These are phyloP conservation scores for Zymoseptoria ardabiliae DNA, from an alignment of 2,329 filamentous ascomycete species.

Conservation along the genomic window DNA sequence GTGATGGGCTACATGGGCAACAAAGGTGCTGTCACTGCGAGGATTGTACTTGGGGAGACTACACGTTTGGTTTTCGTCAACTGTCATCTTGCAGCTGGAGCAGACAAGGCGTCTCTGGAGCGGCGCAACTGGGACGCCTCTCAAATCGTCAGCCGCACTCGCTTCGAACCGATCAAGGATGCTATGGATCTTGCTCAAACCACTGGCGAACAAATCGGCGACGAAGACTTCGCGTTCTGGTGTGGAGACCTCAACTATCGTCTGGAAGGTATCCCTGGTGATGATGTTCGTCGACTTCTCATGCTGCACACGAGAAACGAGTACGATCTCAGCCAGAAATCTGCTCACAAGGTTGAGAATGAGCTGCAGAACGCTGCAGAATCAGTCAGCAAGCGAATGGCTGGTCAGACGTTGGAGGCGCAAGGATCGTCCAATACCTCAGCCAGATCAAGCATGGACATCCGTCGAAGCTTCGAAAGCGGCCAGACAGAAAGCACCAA, in stretches of 20 bases:
- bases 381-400: conserved; percentile 14
- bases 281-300: conserved; percentile 79
- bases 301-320: conserved; percentile 75
- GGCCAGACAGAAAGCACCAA: conserved; percentile 7
- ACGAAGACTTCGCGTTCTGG: conserved; percentile 94
- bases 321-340: conserved; percentile 50
- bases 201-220: conserved; percentile 64
- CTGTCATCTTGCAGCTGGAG: conserved; percentile 81
- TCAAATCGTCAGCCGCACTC: conserved; percentile 68
- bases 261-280: conserved; percentile 76
- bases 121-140: conserved; percentile 82
- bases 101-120: conserved; percentile 68
- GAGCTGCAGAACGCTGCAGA: conserved; percentile 26
- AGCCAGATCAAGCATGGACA: conserved; percentile 7
- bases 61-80: conserved; percentile 87
- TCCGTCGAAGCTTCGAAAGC: conserved; percentile 5
- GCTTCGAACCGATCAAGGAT: conserved; percentile 66
- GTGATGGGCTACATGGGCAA: conserved; percentile 92
- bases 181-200: conserved; percentile 53
- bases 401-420: neutral
- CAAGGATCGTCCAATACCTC: conserved; percentile 1
- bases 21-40: conserved; percentile 79
- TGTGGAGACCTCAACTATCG: conserved; percentile 95
- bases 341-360: conserved; percentile 30
- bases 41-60: conserved; percentile 80